Evolutionary conservation across 2,329 filamentous ascomycete genomes (phyloP).

Genomic region (Chrysosporium queenslandicum): DNA sequence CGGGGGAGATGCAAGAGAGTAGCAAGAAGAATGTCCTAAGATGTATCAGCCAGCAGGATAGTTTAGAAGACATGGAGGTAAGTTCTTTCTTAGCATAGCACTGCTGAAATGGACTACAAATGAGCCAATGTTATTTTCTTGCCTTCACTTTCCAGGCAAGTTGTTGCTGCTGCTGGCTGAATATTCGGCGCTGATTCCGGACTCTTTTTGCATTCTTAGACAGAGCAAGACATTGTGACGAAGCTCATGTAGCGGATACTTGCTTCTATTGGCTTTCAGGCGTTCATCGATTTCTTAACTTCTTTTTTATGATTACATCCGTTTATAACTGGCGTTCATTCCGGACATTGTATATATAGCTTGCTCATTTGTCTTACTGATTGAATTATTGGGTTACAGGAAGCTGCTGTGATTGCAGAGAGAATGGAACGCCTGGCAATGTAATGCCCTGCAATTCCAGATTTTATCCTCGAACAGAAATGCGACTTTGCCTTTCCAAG

Average conservation of each 20-base stretch:
- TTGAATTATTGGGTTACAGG: conserved; percentile 4
- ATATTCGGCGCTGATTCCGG: conserved; percentile 10
- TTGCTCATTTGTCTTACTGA: conserved; percentile 11
- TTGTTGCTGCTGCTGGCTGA: conserved; percentile 1
- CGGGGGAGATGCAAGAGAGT: conserved; percentile 95
- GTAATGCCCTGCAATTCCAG: not conserved
- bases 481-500: not conserved
- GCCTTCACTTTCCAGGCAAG: not conserved
- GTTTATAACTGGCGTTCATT: conserved; percentile 13
- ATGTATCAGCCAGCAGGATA: conserved; percentile 95
- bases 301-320: not conserved
- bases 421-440: conserved; percentile 8
- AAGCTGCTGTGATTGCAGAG: conserved; percentile 6
- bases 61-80: conserved; percentile 98
- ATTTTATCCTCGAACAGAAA: not conserved
- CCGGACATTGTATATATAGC: conserved; percentile 13
- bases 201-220: conserved; percentile 45
- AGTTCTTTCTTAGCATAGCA: conserved; percentile 37
- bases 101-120: not conserved
- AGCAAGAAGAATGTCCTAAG: conserved; percentile 98
- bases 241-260: conserved; percentile 56
- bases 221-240: conserved; percentile 74
- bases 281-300: conserved; percentile 1
- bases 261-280: not conserved
- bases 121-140: not conserved